Base-by-base conservation (phyloP, 2,329 filamentous ascomycete species). In the Dichotomopilus funicola region DNA sequence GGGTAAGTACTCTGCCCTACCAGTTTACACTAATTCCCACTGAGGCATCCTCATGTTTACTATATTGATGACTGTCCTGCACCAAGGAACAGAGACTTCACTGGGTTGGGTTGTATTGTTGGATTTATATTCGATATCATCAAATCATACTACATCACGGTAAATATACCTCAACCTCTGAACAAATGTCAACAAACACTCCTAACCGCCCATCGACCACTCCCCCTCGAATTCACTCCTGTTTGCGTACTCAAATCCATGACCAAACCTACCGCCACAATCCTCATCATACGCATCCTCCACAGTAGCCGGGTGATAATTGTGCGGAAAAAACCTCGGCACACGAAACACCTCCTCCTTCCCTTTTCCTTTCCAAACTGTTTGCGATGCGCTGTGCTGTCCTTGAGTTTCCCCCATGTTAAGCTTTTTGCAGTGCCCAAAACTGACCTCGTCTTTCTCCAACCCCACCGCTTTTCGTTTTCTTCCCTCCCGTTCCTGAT, bases 301-400 rank as follows among this genome's bases (percentile, higher is more conserved):
- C 40, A 56, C 49, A n/a, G 35, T 56, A 19, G 48, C 44, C 10
- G 45, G 54, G 9, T 49, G 50, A 51, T 46, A 51, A 5, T 44
- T 47, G 2, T 6, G 27, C 6, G 46, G 19, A 31, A 33, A 51
- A 4, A 12, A 35, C 27, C 12, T 11, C 9, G 49, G 9, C 49
- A 13, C 40, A 19, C 40, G 31, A 5, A n/a, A 35, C 34, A 8
- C 50, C 41, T 38, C 13, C 35, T 42, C 43, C 35, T 48, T 49
- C 31, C n/a, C 44, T 34, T 56, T 43, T 7, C n/a, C 37, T n/a
- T 42, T 41, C 6, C 7, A 36, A 19, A 40, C 11, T 31, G 31
- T 44, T 13, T 4, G 43, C 42, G 35, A 9, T 8, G 36, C 8
- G 40, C 12, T 19, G 31, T 37, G 34, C 2, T 31, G 31, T 13